A percentile compares a stretch with the other conserved stretches of the same genome.
These are phyloP conservation scores for Starmerella floris DNA, from an alignment of 805 yeast genomes.

Conservation along the genomic window DNA sequence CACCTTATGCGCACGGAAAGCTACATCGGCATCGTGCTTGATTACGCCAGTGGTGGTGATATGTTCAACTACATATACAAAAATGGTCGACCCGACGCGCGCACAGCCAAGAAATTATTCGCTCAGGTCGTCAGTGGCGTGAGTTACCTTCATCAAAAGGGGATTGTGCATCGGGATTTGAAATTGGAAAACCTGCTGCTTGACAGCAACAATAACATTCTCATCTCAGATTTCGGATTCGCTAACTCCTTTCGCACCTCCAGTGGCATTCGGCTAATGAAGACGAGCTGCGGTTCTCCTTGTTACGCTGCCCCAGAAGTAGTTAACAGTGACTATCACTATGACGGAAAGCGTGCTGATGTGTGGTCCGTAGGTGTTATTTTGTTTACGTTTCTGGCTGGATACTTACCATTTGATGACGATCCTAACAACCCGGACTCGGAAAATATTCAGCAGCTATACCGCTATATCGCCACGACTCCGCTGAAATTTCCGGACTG, in stretches of 20 bases:
- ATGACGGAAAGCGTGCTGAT: slow-evolving; percentile 86
- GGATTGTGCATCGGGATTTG: slow-evolving; percentile 65
- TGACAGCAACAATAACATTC: slow-evolving; percentile 74
- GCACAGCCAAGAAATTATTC: slow-evolving; percentile 72
- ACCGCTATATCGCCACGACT: slow-evolving; percentile 81
- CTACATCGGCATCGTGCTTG: slow-evolving; percentile 90
- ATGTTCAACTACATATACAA: slow-evolving; percentile 82
- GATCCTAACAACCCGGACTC: slow-evolving; percentile 96
- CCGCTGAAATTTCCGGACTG: slow-evolving; percentile 93
- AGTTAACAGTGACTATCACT: slow-evolving; percentile 64
- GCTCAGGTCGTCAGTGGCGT: slow-evolving; percentile 92
- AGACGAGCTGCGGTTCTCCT: slow-evolving; percentile 92
- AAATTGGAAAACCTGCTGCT: slow-evolving; percentile 61
- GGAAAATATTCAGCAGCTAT: slow-evolving; percentile 77
- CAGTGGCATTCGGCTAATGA: slow-evolving; percentile 53
- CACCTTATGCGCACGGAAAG: slow-evolving; percentile 89
- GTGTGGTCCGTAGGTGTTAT: slow-evolving; percentile 97
- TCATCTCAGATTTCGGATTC: slow-evolving; percentile 87
- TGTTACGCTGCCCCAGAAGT: slow-evolving; percentile 98
- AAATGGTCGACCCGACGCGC: slow-evolving; percentile 75
- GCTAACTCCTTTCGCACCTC: slow-evolving; percentile 59
- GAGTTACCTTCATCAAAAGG: slow-evolving; percentile 71
- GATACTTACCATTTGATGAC: slow-evolving; percentile 94
- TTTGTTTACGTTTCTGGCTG: slow-evolving; percentile 90
- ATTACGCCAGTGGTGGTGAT: slow-evolving; percentile 96